These are phyloP conservation scores for Lagenidium giganteum DNA, from an alignment of 352 stramenopile genomes.

Conservation along the genomic window DNA sequence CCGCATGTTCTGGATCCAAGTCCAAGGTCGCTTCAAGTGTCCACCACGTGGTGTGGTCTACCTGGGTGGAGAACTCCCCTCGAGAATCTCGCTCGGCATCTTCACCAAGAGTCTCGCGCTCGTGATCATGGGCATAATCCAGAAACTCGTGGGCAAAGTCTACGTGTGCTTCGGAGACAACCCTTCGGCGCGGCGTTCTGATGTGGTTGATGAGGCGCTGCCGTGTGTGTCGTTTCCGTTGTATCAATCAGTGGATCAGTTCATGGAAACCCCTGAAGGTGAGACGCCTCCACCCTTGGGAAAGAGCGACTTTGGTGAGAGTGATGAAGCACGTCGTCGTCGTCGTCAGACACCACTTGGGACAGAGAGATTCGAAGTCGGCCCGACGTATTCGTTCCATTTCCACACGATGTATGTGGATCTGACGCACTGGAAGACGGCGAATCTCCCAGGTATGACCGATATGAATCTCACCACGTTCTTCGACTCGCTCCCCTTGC, in stretches of 20 bases:
- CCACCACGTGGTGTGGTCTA: constrained; percentile 47
- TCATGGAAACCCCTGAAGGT: constrained; percentile 55
- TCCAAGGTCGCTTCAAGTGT: constrained; percentile 80
- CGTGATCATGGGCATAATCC: constrained; percentile 76
- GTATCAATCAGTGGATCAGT: constrained; percentile 79
- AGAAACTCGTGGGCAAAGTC: constrained; percentile 53
- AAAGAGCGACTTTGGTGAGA: constrained; percentile 58
- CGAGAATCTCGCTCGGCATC: constrained; percentile 53
- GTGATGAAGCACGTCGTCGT: constrained; percentile 25
- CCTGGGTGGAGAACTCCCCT: constrained; percentile 68
- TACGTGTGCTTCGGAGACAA: constrained; percentile 67
- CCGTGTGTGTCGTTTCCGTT: constrained; percentile 71
- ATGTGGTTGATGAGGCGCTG: too few species aligned
- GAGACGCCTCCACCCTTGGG: constrained; percentile 50
- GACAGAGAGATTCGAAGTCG: constrained; percentile 40
- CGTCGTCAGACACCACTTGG: constrained; percentile 50
- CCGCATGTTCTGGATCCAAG: constrained; percentile 86
- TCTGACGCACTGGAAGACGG: constrained; percentile 70
- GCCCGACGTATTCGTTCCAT: constrained; percentile 83
- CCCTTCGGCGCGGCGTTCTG: constrained; percentile 1
- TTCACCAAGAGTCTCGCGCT: constrained; percentile 73
- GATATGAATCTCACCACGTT: constrained; percentile 77
- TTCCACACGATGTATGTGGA: constrained; percentile 89
- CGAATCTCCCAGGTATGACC: constrained; percentile 70
- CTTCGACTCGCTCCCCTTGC: constrained; percentile 68